Percentiles rank a stretch among this genome's conserved stretches.
Conservation (phyloP, 2,329 filamentous ascomycete genomes). For the Paecilomyces sp. region DNA sequence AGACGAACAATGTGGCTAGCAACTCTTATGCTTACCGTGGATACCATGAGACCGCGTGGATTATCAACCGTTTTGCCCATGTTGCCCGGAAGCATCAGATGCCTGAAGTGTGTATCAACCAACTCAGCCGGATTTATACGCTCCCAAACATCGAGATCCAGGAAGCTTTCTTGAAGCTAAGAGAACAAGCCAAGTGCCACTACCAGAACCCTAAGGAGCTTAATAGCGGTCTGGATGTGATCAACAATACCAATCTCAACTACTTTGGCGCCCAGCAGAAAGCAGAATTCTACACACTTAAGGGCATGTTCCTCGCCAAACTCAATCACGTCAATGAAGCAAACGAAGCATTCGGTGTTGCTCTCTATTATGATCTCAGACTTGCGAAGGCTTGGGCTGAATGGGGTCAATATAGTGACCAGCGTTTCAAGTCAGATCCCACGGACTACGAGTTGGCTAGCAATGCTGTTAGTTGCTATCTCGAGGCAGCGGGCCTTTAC, state of each 20-base stretch:
- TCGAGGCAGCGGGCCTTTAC: conserved; percentile 92
- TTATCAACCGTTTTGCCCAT: conserved; percentile 97
- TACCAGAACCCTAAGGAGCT: conserved; percentile 94
- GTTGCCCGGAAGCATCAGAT: conserved; percentile 95
- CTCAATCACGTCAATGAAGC: conserved; percentile 84
- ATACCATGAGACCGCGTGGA: conserved; percentile 99
- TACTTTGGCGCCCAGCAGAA: conserved; percentile 97
- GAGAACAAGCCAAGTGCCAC: conserved; percentile 98
- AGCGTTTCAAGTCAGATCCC: conserved; percentile 88
- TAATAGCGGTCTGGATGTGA: conserved; percentile 88
- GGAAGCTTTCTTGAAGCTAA: conserved; percentile 92
- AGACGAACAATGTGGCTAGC: conserved; percentile 73
- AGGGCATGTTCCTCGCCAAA: conserved; percentile 98
- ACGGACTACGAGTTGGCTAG: conserved; percentile 74
- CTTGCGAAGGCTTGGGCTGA: conserved; percentile 97
- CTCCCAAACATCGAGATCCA: conserved; percentile 99
- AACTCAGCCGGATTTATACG: conserved; percentile 96
- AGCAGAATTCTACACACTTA: conserved; percentile 97
- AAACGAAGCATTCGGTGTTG: conserved; percentile 88
- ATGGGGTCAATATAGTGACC: conserved; percentile 97
- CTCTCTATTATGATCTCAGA: conserved; percentile 90
- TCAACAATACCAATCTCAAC: conserved; percentile 98
- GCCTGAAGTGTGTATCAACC: conserved; percentile 93
- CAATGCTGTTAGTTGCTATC: conserved; percentile 89
- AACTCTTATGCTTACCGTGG: conserved; percentile 95